A percentile compares a stretch with the other conserved stretches of the same genome.
Evolutionary conservation across 2,329 filamentous ascomycete genomes (phyloP).

Genomic region (Cryphonectria naterciae): DNA sequence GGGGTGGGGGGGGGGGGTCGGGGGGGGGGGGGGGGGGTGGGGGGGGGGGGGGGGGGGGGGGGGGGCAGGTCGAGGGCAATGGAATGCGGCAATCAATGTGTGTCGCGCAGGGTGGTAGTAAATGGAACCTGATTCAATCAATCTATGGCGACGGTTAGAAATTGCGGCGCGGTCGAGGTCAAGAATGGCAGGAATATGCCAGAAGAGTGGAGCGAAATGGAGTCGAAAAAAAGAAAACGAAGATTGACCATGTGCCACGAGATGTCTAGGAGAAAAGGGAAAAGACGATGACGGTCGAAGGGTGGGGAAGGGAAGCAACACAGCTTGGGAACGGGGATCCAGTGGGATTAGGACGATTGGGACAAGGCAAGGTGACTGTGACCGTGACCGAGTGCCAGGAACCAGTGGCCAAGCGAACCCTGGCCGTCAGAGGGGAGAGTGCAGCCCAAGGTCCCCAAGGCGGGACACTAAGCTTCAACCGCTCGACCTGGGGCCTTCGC

Average conservation of each 20-base stretch:
- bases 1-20: slow-evolving; percentile 1
- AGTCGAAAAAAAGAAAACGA: slow-evolving; percentile 21
- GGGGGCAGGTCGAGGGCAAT: slow-evolving; percentile 1
- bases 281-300: slow-evolving; percentile 23
- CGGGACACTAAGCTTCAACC: slow-evolving; percentile 27
- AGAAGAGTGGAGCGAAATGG: slow-evolving; percentile 9
- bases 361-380: slow-evolving; percentile 24
- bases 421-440: slow-evolving; percentile 17
- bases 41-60: slow-evolving; percentile 3
- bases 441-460: slow-evolving; percentile 14
- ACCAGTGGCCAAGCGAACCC: slow-evolving; percentile 20
- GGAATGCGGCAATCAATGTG: slow-evolving; percentile 24
- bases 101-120: slow-evolving; percentile 14
- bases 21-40: slow-evolving; percentile 17
- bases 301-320: slow-evolving; percentile 21
- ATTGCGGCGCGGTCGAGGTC: slow-evolving; percentile 12
- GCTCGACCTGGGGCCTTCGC: slow-evolving; percentile 17
- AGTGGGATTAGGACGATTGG: slow-evolving; percentile 20
- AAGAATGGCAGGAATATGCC: slow-evolving; percentile 7
- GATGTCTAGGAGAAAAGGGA: slow-evolving; percentile 12
- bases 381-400: slow-evolving; percentile 23
- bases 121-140: slow-evolving; percentile 24
- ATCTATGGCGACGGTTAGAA: slow-evolving; percentile 23
- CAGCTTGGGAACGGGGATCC: slow-evolving; percentile 21
- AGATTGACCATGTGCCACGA: slow-evolving; percentile 26